Evolutionary conservation across 495 filamentous ascomycete species (phyloP), one percentile per base, ranked within the genome.

Genomic region (Elasticomyces elasticus): DNA sequence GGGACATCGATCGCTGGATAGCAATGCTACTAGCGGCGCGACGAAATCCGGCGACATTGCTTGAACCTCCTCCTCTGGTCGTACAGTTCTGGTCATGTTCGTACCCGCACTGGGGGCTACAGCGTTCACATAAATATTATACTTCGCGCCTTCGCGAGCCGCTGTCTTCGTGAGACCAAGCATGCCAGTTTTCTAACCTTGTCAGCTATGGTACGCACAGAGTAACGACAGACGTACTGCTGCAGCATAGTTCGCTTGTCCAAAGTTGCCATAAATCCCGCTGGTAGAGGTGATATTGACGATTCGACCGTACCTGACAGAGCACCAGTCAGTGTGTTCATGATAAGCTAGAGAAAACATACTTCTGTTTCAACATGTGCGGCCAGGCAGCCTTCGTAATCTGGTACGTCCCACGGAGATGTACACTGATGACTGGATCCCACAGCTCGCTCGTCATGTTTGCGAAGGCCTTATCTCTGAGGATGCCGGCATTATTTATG

Each of bases 401-500:
- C 47, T 60, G 57, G 41, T 60, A 60, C 20, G 45, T 57, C 10
- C 58, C 58, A 10, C 58, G 58, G 15, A 60, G 25, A 49, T 60
- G 58, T 2, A 54, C 45, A 24, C 52, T 60, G 23, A 56, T 24
- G 5, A 60, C 58, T 2, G 53, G 35, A 49, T 46, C 51, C 58
- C 58, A 60, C 5, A 51, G 38, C 2, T 60, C 44, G 27, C 57
- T 54, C 5, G 41, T 52, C 58, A 60, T 60, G 40, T 60, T 60
- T 20, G 23, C 17, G 54, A 60, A 60, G 7, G 58, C 58, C 53
- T 57, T 56, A 31, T 60, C 58, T 17, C 58, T 19, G 9, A 60
- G 54, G 25, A 60, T 60, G 35, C 58, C 61, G 0, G 61, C 61
- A 27, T 63, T 61, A 38, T 63, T 61, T 2, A 63, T 51, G 19